phyloP scores from a whole-genome alignment of 139 green algal genomes.

The Chlorella sp. region DNA sequence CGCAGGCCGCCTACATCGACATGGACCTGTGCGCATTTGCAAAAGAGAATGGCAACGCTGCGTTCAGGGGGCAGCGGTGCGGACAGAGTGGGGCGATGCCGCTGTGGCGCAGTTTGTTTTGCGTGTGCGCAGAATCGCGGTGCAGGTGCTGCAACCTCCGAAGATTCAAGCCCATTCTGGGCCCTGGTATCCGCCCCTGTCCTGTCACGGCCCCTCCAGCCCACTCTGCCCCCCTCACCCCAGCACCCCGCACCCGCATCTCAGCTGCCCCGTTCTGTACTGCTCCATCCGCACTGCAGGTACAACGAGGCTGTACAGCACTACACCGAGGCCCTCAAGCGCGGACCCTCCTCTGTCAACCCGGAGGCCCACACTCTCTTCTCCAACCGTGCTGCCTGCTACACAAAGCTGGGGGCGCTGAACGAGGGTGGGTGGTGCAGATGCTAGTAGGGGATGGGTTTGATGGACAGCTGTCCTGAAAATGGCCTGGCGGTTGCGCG shows the following conservation, averaged over 20 bases:
- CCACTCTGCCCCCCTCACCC: too few relatives aligned
- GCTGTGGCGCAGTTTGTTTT: too few relatives aligned
- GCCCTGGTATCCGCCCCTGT: too few relatives aligned
- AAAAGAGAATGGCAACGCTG: conserved; percentile 89
- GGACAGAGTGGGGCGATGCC: too few relatives aligned
- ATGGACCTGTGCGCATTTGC: conserved; percentile 80
- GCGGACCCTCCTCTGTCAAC: conserved; percentile 83
- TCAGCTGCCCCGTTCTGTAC: too few relatives aligned
- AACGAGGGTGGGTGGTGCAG: conserved; percentile 71
- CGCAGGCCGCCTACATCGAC: conserved; percentile 91
- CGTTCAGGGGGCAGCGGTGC: conserved; percentile 88
- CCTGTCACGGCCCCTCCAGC: too few relatives aligned
- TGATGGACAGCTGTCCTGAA: too few relatives aligned
- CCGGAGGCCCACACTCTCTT: conserved; percentile 96
- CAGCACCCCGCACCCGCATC: too few relatives aligned
- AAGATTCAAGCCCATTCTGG: too few relatives aligned
- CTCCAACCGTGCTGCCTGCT: conserved; percentile 98
- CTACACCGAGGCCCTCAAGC: conserved; percentile 97
- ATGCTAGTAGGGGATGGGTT: not conserved
- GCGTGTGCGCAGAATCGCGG: too few relatives aligned
- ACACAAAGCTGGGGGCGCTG: conserved; percentile 98
- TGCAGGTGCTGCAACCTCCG: too few relatives aligned
- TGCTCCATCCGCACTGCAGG: conserved; percentile 4
- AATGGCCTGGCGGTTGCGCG: too few relatives aligned
- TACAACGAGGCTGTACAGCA: conserved; percentile 93